A percentile compares a stretch with the other conserved stretches of the same genome.
Conservation (phyloP, 345 rosid genomes). For the Linum usitatissimum region DNA sequence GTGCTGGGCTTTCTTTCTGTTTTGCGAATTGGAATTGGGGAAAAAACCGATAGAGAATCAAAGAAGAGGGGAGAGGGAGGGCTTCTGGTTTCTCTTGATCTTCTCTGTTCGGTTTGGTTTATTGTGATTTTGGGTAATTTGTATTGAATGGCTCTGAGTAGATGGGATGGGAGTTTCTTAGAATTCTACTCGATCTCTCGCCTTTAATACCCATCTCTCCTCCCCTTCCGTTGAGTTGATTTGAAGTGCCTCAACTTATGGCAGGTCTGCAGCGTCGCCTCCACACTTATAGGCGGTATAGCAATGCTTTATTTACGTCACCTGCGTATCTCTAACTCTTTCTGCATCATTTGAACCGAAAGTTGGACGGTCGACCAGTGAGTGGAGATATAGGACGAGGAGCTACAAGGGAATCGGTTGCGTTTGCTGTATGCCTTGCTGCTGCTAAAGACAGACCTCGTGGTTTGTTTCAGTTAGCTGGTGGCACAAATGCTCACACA, state of each 20-base stretch:
- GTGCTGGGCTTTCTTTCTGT: not conserved
- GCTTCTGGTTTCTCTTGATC: not conserved
- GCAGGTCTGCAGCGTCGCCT: constrained; percentile 37
- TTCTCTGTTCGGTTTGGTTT: not conserved
- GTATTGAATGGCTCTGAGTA: not conserved
- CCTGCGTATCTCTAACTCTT: not conserved
- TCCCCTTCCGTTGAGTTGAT: no score
- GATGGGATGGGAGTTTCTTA: not conserved
- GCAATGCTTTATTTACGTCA: no score
- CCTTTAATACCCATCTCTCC: no score
- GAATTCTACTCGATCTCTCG: no score
- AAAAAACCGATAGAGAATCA: not conserved
- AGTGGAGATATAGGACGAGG: constrained; percentile 63
- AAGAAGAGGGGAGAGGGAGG: not conserved
- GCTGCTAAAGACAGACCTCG: constrained; percentile 37
- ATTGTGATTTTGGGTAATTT: not conserved
- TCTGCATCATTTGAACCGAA: not conserved
- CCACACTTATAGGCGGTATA: not conserved
- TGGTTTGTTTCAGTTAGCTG: constrained; percentile 53
- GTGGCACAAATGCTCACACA: constrained; percentile 49
- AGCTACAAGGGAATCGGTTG: constrained; percentile 42
- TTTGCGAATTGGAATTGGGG: not conserved
- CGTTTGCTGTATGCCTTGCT: constrained; percentile 36
- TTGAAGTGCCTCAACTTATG: constrained; percentile 42
- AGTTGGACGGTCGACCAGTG: constrained; percentile 69